Evolutionary conservation across 2,329 filamentous ascomycete species (phyloP), one percentile per base, ranked within the genome.

Genomic region (Diaporthe batatas): DNA sequence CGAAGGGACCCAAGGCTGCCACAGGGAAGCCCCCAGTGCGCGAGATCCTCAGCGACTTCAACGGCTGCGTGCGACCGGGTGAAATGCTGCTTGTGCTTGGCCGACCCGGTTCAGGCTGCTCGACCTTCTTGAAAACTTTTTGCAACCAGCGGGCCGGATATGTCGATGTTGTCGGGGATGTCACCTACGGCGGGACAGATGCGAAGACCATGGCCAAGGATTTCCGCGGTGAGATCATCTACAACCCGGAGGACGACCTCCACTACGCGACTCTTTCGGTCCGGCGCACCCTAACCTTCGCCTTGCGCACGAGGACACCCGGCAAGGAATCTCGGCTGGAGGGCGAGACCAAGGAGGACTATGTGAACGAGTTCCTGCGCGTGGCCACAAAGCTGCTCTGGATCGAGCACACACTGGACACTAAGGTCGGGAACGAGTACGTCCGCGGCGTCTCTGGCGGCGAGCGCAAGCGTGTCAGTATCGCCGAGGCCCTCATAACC

Each of bases 191-290:
- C 10, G 68, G 68, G 11, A 62, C 55, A 2, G 68, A 70, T 11
- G 88, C 93, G 70, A 84, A 93, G 79, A 89, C 94, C 78, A 96
- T 96, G 93, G 90, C 93, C 82, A 90, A 89, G 12, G 86, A 89
- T 75, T 95, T 96, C 83, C 91, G 93, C 32, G 94, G 94, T 76
- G 94, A 97, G 82, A 93, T 93, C 75, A 95, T 96, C 80, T 96
- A 96, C 83, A 95, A 93, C 0, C 93, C 93, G 73, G 94, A 96
- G 81, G 91, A 94, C 47, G 94, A 97, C 79, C 91, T 93, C 4
- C 93, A 95, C 82, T 95, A 95, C 78, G 92, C 93, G 8, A 89
- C 91, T 82, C 83, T 96, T 76, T 91, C 89, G 1, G 93, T 96
- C 55, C 93, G 93, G 65, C 92, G 95, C 77, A 96, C 94, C 0